These are phyloP conservation scores for Annulohypoxylon moriforme DNA, from an alignment of 495 filamentous ascomycete genomes.

Conservation along the genomic window DNA sequence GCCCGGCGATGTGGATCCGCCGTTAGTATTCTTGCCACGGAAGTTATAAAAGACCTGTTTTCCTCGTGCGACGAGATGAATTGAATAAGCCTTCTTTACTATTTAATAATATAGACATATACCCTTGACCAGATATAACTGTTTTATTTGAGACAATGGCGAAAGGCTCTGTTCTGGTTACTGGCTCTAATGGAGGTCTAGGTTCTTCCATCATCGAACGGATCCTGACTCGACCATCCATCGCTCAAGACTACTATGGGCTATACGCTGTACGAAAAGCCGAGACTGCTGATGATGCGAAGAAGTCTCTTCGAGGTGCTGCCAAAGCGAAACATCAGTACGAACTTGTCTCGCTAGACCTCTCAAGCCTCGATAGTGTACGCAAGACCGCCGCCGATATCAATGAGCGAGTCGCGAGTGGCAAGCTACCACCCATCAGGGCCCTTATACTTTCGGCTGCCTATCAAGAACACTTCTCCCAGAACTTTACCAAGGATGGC, in stretches of 20 bases:
- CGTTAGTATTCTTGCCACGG: neutral
- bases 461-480: conserved; percentile 47
- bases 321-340: conserved; percentile 51
- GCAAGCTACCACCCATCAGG: conserved; percentile 56
- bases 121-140: neutral
- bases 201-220: conserved; percentile 61
- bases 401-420: conserved; percentile 50
- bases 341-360: conserved; percentile 55
- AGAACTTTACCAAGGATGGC: conserved; percentile 52
- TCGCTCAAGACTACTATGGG: conserved; percentile 52
- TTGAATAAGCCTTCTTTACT: conserved; percentile 2
- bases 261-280: conserved; percentile 56
- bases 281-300: conserved; percentile 48
- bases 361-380: conserved; percentile 55
- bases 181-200: conserved; percentile 63
- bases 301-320: conserved; percentile 45
- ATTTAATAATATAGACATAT: neutral
- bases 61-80: neutral
- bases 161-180: conserved; percentile 63
- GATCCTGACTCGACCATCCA: conserved; percentile 53
- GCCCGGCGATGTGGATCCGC: neutral
- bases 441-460: conserved; percentile 60
- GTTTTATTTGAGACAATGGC: conserved; percentile 26
- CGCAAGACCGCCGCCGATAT: conserved; percentile 54
- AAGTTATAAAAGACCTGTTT: conserved; percentile 18